Evolutionary conservation across 208 protist genomes (phyloP), one percentile per base, ranked within the genome.

Genomic region (Lotmaria passim): DNA sequence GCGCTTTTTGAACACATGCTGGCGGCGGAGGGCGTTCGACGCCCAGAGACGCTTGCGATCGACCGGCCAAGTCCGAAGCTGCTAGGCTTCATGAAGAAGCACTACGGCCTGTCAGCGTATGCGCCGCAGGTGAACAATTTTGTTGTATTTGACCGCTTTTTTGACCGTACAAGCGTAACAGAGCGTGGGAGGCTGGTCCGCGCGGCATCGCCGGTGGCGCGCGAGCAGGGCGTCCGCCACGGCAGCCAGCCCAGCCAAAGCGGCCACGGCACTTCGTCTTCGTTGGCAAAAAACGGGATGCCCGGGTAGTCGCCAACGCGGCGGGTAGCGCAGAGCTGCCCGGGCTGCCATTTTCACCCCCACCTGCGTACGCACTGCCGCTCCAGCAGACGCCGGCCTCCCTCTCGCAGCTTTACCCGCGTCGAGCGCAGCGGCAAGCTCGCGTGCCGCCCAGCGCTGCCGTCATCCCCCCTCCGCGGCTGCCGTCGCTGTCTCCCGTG

Each of bases 1-100:
- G 14, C 52, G 33, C 75, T 98, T 15, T 98, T 96, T 71, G 80
- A 73, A n/a, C 48, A 73, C 41, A 93, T 96, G 87, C 72, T 95
- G 19, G 28, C 31, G 17, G 73, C 12, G 24, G 72, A 69, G 34
- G 39, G 62, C 36, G 21, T 73, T 30, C 33, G 73, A 14, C 72
- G 61, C 15, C 76, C 85, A 28, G 85, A 83, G 57, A 74, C 75
- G 69, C 64, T 98, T 24, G 96, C 82, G 7, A 98, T 98, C 79
- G 96, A 98, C 64, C 81, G 93, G 10, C 96, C 96, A 8, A 97
- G 93, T 30, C 59, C 78, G 3, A 98, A 98, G 78, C 84, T 98
- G 53, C 46, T 98, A 3, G 63, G 69, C 26, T 98, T 98, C 71
- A 71, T 98, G 47, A 65, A 62, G 53, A 91, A 87, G 78, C 85